A percentile compares a stretch with the other conserved stretches of the same genome.
Evolutionary conservation across 306 rosid genomes (phyloP).

Genomic region (Quercus alba): DNA sequence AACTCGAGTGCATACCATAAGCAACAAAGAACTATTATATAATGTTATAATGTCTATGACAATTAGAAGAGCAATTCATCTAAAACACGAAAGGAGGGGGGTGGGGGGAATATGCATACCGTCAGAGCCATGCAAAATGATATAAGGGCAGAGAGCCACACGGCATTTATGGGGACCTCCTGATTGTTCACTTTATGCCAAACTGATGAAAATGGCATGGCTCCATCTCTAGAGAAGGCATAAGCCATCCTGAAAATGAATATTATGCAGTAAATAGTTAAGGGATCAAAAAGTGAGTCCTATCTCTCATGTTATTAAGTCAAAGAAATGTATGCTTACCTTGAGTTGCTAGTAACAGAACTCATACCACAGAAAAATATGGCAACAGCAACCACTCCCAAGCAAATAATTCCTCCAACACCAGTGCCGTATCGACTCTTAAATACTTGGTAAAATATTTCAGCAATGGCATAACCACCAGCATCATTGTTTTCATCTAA

Average conservation of each 20-base stretch:
- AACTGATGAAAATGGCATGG: conserved; percentile 85
- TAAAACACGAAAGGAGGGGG: background rate
- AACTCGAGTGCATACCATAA: background rate
- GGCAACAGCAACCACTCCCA: conserved; percentile 79
- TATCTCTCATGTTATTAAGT: background rate
- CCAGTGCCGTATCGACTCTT: conserved; percentile 87
- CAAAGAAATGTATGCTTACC: conserved; percentile 38
- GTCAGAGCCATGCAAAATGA: conserved; percentile 92
- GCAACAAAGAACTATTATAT: background rate
- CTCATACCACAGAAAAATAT: conserved; percentile 98
- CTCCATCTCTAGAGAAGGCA: conserved; percentile 98
- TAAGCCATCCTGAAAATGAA: conserved; percentile 69
- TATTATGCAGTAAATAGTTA: conserved; percentile 16
- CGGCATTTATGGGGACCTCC: conserved; percentile 84
- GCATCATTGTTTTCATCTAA: conserved; percentile 77
- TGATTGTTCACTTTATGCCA: conserved; percentile 88
- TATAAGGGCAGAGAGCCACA: conserved; percentile 77
- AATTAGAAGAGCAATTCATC: background rate
- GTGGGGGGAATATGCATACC: conserved; percentile 31
- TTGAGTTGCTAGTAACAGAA: conserved; percentile 94
- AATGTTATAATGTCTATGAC: background rate
- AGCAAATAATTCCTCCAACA: conserved; percentile 89
- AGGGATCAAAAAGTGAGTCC: conserved; percentile 1
- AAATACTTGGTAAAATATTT: conserved; percentile 82
- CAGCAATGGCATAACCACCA: conserved; percentile 96